Evolutionary conservation across 352 stramenopile species (phyloP), one percentile per base, ranked within the genome.

Genomic region (Phytophthora boehmeriae): DNA sequence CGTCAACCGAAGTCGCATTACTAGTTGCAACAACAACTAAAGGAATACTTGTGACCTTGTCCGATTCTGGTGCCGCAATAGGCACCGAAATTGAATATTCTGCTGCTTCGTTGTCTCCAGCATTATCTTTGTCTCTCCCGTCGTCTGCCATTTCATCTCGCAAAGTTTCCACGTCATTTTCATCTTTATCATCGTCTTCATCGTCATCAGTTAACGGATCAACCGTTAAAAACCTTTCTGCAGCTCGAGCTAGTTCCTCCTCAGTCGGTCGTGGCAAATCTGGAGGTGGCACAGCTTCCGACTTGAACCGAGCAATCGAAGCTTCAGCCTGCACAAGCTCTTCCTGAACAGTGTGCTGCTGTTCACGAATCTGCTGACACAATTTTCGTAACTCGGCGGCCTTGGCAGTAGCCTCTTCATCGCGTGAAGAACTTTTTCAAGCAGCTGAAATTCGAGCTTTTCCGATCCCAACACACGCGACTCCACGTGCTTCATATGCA

Each of bases 401-500:
- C 51, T 75, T 78, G 11, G 53, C 47, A 16, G 55, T 67, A 8
- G 76, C 75, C 36, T 88, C 78, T 69, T 92, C 80, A 2, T 82
- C 54, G 0, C 82, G 71, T 36, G 78, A 22, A n/a, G 78, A 32
- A 10, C 63, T 88, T 52, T 92, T 92, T 92, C 82, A 0, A 92
- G 58, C 14, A 92, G 49, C 52, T 88, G 75, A 41, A 86, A 92
- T 59, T 92, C 82, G 2, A 78, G 57, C 47, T 83, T 78, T 41
- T 92, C 82, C 5, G 80, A 64, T 47, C 61, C 56, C n/a, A 85
- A 41, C 45, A 75, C 68, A 13, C 73, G 58, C 11, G 74, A 54
- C 36, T 92, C 82, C 36, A 89, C 62, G 36, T 69, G 67, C 47
- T 85, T 89, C 66, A 86, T 77, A 62, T 92, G 82, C 0, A 83